A percentile compares a stretch with the other conserved stretches of the same genome.
Conservation (phyloP, 2,329 filamentous ascomycete species). For the Juglanconis sp. region DNA sequence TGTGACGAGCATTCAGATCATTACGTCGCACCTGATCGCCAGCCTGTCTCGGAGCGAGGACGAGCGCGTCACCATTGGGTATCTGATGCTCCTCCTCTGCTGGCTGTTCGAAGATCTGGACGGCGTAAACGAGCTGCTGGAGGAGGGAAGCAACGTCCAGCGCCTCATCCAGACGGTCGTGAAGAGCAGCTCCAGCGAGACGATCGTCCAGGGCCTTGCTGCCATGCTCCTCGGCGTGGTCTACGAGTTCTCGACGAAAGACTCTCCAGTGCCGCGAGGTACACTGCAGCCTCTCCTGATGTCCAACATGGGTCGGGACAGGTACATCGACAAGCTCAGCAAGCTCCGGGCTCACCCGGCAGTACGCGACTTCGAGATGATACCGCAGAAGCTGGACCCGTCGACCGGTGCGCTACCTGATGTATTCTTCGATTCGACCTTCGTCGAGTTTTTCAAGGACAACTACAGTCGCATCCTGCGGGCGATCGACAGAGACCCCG, state of each 20-base stretch:
- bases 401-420: conserved; percentile 60
- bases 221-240: conserved; percentile 81
- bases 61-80: conserved; percentile 75
- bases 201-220: conserved; percentile 76
- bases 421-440: conserved; percentile 80
- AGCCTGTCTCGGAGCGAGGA: conserved; percentile 75
- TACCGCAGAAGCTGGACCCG: conserved; percentile 64
- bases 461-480: conserved; percentile 84
- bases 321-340: conserved; percentile 78
- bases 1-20: conserved; percentile 85
- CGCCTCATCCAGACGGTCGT: conserved; percentile 71
- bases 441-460: conserved; percentile 93
- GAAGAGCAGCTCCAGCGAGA: conserved; percentile 59
- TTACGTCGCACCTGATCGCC: conserved; percentile 81
- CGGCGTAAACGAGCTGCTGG: conserved; percentile 88
- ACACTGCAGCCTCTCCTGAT: conserved; percentile 77
- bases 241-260: conserved; percentile 97
- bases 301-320: conserved; percentile 76
- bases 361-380: conserved; percentile 85
- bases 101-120: conserved; percentile 93
- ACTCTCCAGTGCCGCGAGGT: conserved; percentile 81
- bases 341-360: conserved; percentile 74
- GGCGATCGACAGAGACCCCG: conserved; percentile 87
- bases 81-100: conserved; percentile 81
- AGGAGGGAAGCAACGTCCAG: conserved; percentile 89